Evolutionary conservation across 2,329 filamentous ascomycete genomes (phyloP).

Genomic region (Colletotrichum lindemuthianum): DNA sequence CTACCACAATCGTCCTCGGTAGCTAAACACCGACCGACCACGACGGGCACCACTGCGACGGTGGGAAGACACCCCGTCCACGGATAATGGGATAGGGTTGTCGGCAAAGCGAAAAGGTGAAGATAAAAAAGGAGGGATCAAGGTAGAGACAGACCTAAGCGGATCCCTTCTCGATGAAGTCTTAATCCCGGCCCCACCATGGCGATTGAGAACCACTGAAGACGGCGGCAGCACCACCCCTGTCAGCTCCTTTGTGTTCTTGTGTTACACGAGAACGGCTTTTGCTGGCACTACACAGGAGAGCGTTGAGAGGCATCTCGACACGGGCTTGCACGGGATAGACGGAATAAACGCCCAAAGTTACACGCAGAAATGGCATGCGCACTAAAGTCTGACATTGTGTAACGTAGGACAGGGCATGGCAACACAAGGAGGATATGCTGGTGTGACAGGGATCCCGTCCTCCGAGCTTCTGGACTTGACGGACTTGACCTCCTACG

Average conservation of each 20-base stretch:
- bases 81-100: too few species aligned
- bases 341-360: slow-evolving; percentile 16
- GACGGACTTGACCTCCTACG: too few species aligned
- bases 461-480: too few species aligned
- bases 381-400: slow-evolving; percentile 16
- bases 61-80: too few species aligned
- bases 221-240: slow-evolving; percentile 7
- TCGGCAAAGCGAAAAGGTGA: too few species aligned
- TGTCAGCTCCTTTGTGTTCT: neutral
- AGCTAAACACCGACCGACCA: too few species aligned
- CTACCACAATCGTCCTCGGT: too few species aligned
- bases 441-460: too few species aligned
- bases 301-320: neutral
- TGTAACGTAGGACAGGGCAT: slow-evolving; percentile 5
- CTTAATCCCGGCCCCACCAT: slow-evolving; percentile 29
- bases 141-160: neutral
- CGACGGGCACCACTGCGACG: too few species aligned
- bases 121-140: too few species aligned
- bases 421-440: neutral
- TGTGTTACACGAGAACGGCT: slow-evolving; percentile 23
- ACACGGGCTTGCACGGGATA: neutral
- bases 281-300: neutral
- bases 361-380: neutral
- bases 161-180: slow-evolving; percentile 33
- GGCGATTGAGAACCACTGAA: slow-evolving; percentile 16